phyloP scores from a whole-genome alignment of 2,329 filamentous ascomycete species.

The Colletotrichum trifolii region DNA sequence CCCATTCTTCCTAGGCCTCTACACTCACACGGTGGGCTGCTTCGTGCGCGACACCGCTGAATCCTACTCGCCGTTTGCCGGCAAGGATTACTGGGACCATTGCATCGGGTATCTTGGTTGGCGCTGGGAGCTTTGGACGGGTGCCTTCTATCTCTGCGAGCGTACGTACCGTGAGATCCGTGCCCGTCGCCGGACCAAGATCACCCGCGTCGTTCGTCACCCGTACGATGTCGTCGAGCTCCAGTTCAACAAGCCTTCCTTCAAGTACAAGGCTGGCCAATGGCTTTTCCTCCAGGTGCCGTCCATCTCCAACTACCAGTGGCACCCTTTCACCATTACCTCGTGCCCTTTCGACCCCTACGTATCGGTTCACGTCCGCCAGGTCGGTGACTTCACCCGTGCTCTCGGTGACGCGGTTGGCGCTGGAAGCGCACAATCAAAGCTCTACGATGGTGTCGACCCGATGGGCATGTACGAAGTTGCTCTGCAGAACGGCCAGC shows the following conservation, averaged over 20 bases:
- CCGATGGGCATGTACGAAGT: conserved; percentile 98
- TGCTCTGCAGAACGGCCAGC: conserved; percentile 89
- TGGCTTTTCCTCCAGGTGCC: conserved; percentile 98
- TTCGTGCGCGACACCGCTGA: conserved; percentile 87
- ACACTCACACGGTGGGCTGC: conserved; percentile 95
- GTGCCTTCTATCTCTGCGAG: conserved; percentile 86
- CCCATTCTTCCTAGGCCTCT: conserved; percentile 91
- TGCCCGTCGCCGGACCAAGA: conserved; percentile 83
- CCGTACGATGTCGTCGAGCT: conserved; percentile 98
- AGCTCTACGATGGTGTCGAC: conserved; percentile 90
- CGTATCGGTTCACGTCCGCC: conserved; percentile 92
- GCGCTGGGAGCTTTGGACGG: conserved; percentile 94
- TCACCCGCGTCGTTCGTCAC: conserved; percentile 93
- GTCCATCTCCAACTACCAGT: conserved; percentile 87
- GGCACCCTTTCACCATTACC: conserved; percentile 99
- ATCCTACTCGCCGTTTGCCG: conserved; percentile 85
- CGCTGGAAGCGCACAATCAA: conserved; percentile 85
- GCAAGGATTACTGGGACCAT: conserved; percentile 85
- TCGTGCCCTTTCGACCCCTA: conserved; percentile 97
- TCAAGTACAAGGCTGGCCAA: conserved; percentile 98
- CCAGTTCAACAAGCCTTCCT: conserved; percentile 94
- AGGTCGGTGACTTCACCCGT: conserved; percentile 95
- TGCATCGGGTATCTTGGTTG: conserved; percentile 96
- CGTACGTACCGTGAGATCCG: conserved; percentile 92
- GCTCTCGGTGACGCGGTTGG: conserved; percentile 96